These are phyloP conservation scores for Claviceps cyperi DNA, from an alignment of 2,329 filamentous ascomycete species.

Conservation along the genomic window DNA sequence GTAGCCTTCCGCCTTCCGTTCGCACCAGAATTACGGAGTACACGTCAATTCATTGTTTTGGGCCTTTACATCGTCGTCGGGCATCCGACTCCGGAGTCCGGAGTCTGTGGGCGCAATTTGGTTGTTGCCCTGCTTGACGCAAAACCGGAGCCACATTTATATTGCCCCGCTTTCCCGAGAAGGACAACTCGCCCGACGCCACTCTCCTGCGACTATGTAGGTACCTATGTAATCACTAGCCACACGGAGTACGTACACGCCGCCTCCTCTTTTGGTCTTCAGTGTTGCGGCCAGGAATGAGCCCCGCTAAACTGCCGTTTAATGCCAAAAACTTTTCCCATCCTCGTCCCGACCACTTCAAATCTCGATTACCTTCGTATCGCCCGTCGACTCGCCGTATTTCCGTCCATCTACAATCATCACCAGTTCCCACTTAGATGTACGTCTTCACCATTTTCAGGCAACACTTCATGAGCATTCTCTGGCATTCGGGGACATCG, in stretches of 20 bases:
- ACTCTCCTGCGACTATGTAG: not conserved
- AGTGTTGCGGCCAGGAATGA: conserved; percentile 3
- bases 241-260: not conserved
- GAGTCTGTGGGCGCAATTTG: too few species aligned
- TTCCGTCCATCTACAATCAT: not conserved
- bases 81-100: not conserved
- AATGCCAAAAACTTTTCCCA: conserved; percentile 14
- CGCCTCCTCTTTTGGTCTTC: conserved; percentile 1
- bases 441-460: not conserved
- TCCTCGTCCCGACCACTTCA: conserved; percentile 7
- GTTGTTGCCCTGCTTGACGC: not conserved
- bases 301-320: conserved; percentile 8
- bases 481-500: not conserved
- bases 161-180: conserved; percentile 3
- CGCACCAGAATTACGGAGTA: not conserved
- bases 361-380: conserved; percentile 4
- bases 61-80: not conserved
- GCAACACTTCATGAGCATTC: not conserved
- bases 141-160: not conserved
- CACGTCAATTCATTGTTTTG: not conserved
- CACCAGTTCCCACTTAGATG: not conserved
- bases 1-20: not conserved
- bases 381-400: conserved; percentile 1
- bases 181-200: conserved; percentile 2
- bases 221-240: too few species aligned